These are phyloP conservation scores for Babesia bovis DNA, from an alignment of 169 alveolate genomes.

Conservation along the genomic window DNA sequence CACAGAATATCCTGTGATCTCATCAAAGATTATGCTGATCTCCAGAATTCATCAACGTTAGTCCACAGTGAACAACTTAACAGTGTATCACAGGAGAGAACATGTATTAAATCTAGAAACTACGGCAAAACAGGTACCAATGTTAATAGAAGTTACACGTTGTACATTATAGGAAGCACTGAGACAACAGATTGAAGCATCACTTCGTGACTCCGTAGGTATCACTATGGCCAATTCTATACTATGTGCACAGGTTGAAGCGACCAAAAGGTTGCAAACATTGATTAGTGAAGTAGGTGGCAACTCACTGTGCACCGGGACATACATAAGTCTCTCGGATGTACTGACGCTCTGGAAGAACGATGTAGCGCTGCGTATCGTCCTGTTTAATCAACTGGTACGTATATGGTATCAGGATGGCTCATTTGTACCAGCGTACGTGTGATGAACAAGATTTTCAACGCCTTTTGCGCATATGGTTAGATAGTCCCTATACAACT, in stretches of 20 bases:
- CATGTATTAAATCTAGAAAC: background rate
- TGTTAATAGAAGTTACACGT: background rate
- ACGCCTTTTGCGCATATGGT: constrained; percentile 50
- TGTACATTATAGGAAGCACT: background rate
- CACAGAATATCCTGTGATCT: constrained; percentile 48
- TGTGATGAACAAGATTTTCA: constrained; percentile 57
- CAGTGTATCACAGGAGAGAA: background rate
- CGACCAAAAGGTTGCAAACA: background rate
- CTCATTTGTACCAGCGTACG: constrained; percentile 10
- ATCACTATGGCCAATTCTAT: background rate
- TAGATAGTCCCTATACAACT: constrained; percentile 53
- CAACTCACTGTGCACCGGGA: background rate
- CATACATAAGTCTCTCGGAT: constrained; percentile 14
- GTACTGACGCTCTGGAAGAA: constrained; percentile 23
- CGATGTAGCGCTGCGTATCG: constrained; percentile 57
- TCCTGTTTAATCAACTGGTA: constrained; percentile 41
- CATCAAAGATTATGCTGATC: constrained; percentile 29
- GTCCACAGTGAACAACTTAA: background rate
- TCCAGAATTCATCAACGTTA: background rate
- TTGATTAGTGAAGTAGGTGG: background rate
- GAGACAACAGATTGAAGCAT: constrained; percentile 13
- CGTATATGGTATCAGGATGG: background rate
- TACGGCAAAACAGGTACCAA: constrained; percentile 5
- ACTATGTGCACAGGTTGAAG: constrained; percentile 3
- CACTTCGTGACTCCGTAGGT: constrained; percentile 46